Evolutionary conservation across 345 rosid species (phyloP), one percentile per base, ranked within the genome.

Genomic region (Salix exigua): DNA sequence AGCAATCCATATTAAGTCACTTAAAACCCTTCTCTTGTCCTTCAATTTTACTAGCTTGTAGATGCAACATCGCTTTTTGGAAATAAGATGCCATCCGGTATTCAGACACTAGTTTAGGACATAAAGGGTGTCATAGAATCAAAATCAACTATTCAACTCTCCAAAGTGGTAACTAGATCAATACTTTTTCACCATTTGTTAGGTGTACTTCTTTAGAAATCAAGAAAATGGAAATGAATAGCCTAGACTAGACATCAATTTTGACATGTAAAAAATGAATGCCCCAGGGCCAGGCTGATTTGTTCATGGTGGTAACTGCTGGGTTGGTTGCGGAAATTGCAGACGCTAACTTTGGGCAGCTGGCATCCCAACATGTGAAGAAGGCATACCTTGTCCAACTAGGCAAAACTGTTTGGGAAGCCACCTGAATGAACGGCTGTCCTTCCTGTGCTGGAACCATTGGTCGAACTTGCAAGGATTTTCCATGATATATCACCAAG

Each of bases 371-470:
- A 83, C 79, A 77, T 88, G 85, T 46, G 92, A 83, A 48, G 88
- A 35, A 40, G 88, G 83, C 77, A 87, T 75, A 44, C 78, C 89
- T 80, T 88, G 94, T 75, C 92, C 97, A 73, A 73, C 88, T 66
- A 90, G 91, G n/a, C 85, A 91, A 82, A 87, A 95, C 81, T 89
- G 97, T 61, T 61, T 90, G 93, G 79, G 92, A 84, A 81, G 87
- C 81, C 7, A 83, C 44, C 7, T 92, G 86, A 80, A 88, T 79
- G 81, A 83, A 95, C 69, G 81, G 86, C 73, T 91, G 97, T 21
- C 91, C 91, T 55, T 80, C 97, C 61, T 88, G 98, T 12, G 85
- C 68, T 12, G 91, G 91, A 68, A 77, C 86, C 87, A 84, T 81
- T 8, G 89, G 88, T 78, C 97, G 91, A 86, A 89, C 93, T 96